Conservation (phyloP, 2,329 filamentous ascomycete species). For the Trichoderma asperellum region DNA sequence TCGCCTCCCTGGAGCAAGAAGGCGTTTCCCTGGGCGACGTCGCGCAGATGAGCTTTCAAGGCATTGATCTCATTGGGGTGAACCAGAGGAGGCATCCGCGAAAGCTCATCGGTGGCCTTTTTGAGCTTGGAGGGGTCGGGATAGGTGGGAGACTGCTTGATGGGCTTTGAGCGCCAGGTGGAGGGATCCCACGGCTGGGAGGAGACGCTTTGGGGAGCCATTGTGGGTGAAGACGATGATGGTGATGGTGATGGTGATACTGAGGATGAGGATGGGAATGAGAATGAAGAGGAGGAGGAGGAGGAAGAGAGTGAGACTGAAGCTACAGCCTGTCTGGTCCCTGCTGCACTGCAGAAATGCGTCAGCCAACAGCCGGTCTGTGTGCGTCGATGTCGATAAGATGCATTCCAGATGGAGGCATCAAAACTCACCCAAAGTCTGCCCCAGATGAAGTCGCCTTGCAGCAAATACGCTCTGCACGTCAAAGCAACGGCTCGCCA, state of each 20-base stretch:
- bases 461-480: background rate
- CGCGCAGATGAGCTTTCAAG: conserved; percentile 75
- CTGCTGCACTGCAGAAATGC: background rate
- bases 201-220: conserved; percentile 13
- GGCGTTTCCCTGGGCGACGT: conserved; percentile 87
- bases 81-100: conserved; percentile 74
- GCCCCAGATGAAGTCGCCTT: background rate
- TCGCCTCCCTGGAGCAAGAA: conserved; percentile 96
- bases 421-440: background rate
- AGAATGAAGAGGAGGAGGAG: background rate
- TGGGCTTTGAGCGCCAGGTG: conserved; percentile 78
- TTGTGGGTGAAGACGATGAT: background rate
- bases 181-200: conserved; percentile 57
- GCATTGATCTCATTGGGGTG: conserved; percentile 79
- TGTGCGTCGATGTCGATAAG: background rate
- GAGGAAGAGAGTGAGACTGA: background rate
- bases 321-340: background rate
- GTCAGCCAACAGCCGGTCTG: background rate
- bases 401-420: background rate
- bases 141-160: conserved; percentile 76
- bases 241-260: background rate
- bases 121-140: conserved; percentile 63
- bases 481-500: background rate
- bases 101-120: conserved; percentile 66
- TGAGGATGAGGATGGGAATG: background rate